A percentile compares a stretch with the other conserved stretches of the same genome.
Evolutionary conservation across 345 rosid genomes (phyloP).

Genomic region (Syzygium aqueum): DNA sequence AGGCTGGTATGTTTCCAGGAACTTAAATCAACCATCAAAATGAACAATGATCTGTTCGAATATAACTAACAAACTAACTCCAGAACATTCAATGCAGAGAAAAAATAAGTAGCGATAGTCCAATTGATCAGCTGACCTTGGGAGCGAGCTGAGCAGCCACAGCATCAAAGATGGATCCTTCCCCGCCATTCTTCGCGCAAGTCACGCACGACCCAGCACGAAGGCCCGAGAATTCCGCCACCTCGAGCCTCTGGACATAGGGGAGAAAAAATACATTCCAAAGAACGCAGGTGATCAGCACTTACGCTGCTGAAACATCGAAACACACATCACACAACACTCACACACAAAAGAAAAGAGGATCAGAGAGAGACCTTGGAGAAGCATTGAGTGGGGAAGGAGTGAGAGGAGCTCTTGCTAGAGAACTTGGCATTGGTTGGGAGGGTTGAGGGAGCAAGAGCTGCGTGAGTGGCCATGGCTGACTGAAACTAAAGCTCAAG

Average conservation of each 20-base stretch:
- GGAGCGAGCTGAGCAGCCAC: constrained; percentile 69
- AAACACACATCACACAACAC: background rate
- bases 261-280: background rate
- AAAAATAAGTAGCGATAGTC: background rate
- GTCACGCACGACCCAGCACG: constrained; percentile 33
- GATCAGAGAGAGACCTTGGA: constrained; percentile 35
- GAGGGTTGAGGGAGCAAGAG: constrained; percentile 78
- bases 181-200: constrained; percentile 25
- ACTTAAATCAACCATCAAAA: background rate
- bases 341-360: background rate
- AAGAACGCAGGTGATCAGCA: background rate
- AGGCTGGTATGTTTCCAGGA: background rate
- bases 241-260: constrained; percentile 54
- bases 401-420: constrained; percentile 34
- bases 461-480: constrained; percentile 88
- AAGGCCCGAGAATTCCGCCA: constrained; percentile 74
- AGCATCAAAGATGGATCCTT: constrained; percentile 61
- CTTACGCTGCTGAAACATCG: background rate
- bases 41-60: background rate
- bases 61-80: background rate
- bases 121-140: constrained; percentile 25
- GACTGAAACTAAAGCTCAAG: constrained; percentile 22
- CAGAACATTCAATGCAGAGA: background rate
- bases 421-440: constrained; percentile 51
- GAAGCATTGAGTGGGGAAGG: constrained; percentile 72